phyloP scores from a whole-genome alignment of 2,329 filamentous ascomycete genomes.

The Phialophora expanda region DNA sequence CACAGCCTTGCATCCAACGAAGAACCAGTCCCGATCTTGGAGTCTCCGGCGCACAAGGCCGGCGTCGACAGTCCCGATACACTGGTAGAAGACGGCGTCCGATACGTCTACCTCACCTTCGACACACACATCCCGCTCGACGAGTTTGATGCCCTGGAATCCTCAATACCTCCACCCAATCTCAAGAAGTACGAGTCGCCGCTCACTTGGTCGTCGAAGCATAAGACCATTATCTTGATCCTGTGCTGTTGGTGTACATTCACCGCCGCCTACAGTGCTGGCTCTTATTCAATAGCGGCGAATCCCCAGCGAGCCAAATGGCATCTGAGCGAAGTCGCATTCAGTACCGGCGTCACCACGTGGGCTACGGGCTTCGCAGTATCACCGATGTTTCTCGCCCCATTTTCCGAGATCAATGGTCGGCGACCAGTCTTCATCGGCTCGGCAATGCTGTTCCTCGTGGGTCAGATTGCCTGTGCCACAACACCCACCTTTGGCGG shows the following conservation, averaged over 20 bases:
- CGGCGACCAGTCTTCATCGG: constrained; percentile 79
- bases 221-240: constrained; percentile 73
- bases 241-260: constrained; percentile 78
- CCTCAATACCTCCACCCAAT: constrained; percentile 59
- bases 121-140: constrained; percentile 62
- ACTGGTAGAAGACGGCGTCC: constrained; percentile 45
- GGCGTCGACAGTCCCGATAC: constrained; percentile 10
- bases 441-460: constrained; percentile 73
- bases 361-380: constrained; percentile 82
- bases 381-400: constrained; percentile 85
- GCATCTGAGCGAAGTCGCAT: constrained; percentile 66
- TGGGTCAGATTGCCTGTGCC: constrained; percentile 70
- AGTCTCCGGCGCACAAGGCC: constrained; percentile 13
- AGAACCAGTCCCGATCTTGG: constrained; percentile 24
- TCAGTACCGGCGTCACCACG: constrained; percentile 73
- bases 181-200: constrained; percentile 72
- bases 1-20: constrained; percentile 26
- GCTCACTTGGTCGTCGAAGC: constrained; percentile 70
- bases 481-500: constrained; percentile 71
- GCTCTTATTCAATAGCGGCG: constrained; percentile 75
- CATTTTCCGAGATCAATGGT: constrained; percentile 86
- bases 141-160: constrained; percentile 39
- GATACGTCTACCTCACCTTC: constrained; percentile 66
- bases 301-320: constrained; percentile 70
- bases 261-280: constrained; percentile 79